Evolutionary conservation across 179 eudicot genomes (phyloP), one percentile per base, ranked within the genome.

Genomic region (Heliamphora ciliata): DNA sequence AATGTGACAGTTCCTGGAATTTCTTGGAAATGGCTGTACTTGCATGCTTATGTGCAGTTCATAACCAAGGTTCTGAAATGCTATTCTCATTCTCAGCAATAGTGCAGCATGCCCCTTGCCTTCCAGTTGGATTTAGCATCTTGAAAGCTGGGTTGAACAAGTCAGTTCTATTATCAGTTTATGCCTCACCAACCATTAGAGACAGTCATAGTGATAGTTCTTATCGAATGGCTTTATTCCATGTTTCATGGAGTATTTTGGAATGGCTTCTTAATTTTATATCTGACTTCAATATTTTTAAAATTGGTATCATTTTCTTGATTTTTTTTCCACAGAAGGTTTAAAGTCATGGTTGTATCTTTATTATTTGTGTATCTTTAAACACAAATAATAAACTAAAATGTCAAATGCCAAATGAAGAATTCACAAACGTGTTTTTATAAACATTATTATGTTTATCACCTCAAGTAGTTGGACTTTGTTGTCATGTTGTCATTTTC

Each of bases 51-150:
- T 95, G 97, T 87, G 92, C 98, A 79, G 85, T 95, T 83, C 95
- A 95, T 76, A 90, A 93, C 85, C 97, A 93, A 88, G 98, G 98
- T 56, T 91, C 87, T 77, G 93, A 93, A 63, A 82, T 92, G 93
- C 84, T 95, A 56, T 93, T 93, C 86, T 93, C 98, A 21, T 93
- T 95, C 86, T 93, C 98, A 52, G 97, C 97, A 79, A 87, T 92
- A 64, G 97, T 93, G 82, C 97, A 91, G 83, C 97, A 91, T 84
- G 90, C 98, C 73, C 98, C 98, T 81, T 89, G 87, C 84, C 95
- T 88, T 85, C 98, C 98, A 31, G 84, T 93, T 83, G 98, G 98
- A 80, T 93, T 95, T 85, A 93, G 98, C 90, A 94, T 95, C 82
- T 87, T 95, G 78, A 95, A 87, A 88, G 98, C 98, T 88, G 98